Base-by-base conservation (phyloP, 768 basidiomycete species). In the Cubamyces lactineus region DNA sequence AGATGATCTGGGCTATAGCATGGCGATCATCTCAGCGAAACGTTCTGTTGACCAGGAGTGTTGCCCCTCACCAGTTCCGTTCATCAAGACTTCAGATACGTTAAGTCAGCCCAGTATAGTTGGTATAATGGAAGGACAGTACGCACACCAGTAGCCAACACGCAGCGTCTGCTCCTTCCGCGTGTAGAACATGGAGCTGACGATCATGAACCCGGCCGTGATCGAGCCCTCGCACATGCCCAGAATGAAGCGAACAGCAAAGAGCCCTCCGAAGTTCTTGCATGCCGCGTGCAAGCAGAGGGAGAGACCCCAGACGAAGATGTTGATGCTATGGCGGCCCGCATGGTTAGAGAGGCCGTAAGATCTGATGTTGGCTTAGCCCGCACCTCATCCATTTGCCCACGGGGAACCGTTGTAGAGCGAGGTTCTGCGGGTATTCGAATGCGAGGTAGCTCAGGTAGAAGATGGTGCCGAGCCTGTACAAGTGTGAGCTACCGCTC, bases 181-280 rank as follows among this genome's bases (percentile, higher is more conserved):
- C 0, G 88, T 90, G 67, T 91, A 91, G 67, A 91, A 91, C 89
- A 91, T 90, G 28, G 86, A 84, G 41, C 78, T 88, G 57, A 91
- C 85, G 52, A 91, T 87, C 81, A 91, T 73, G 72, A 92, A 89
- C 0, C 89, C 90, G 0, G 91, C 86, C 0, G 89, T 91, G 65
- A 88, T 84, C 4, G 77, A 78, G 3, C 82, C 89, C 72, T 92
- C 90, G 68, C 89, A 91, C 74, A 85, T 81, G 34, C 90, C 90
- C 5, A 92, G 73, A 21, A 92, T 76, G 15, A 90, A 65, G 16
- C 89, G 81, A 23, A 85, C 84, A 15, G 79, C 80, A 57, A 91
- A 83, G 0, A 91, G 77, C 1, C 82, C 84, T 0, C 80, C 81
- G 66, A 91, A 91, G 69, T 84, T 85, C 65, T 76, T 87, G 78